Evolutionary conservation across 306 rosid genomes (phyloP).

Genomic region (Pyrus bretschneideri): DNA sequence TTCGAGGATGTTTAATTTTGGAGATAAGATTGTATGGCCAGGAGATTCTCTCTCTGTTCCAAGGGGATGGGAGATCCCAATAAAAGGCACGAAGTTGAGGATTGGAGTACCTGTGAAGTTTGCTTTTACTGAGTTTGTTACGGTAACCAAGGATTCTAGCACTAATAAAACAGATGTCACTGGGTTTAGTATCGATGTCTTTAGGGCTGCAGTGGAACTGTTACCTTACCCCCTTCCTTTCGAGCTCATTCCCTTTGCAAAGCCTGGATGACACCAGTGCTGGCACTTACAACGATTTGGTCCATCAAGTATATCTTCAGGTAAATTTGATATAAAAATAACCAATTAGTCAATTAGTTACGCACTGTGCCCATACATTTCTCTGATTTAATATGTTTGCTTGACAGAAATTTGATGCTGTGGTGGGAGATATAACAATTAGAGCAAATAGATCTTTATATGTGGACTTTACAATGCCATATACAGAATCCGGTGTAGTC

Average conservation of each 20-base stretch:
- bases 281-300: slow-evolving; percentile 27
- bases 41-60: slow-evolving; percentile 26
- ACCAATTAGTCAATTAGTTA: background rate
- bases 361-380: background rate
- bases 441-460: slow-evolving; percentile 33
- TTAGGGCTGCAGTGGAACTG: slow-evolving; percentile 13
- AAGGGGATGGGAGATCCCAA: slow-evolving; percentile 33
- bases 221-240: slow-evolving; percentile 25
- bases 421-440: slow-evolving; percentile 41
- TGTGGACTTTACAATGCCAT: slow-evolving; percentile 61
- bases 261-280: background rate
- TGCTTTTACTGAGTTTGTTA: slow-evolving; percentile 17
- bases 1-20: background rate
- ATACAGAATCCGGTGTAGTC: slow-evolving; percentile 61
- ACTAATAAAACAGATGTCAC: background rate
- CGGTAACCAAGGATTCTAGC: background rate
- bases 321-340: slow-evolving; percentile 1
- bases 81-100: slow-evolving; percentile 8
- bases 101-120: slow-evolving; percentile 32
- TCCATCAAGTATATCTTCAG: slow-evolving; percentile 17
- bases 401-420: slow-evolving; percentile 42
- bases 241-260: slow-evolving; percentile 26
- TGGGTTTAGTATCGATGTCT: slow-evolving; percentile 35
- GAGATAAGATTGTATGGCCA: slow-evolving; percentile 28
- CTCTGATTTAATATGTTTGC: background rate